These are phyloP conservation scores for Solanum clarkiae DNA, from an alignment of 257 asterid genomes.

Conservation along the genomic window DNA sequence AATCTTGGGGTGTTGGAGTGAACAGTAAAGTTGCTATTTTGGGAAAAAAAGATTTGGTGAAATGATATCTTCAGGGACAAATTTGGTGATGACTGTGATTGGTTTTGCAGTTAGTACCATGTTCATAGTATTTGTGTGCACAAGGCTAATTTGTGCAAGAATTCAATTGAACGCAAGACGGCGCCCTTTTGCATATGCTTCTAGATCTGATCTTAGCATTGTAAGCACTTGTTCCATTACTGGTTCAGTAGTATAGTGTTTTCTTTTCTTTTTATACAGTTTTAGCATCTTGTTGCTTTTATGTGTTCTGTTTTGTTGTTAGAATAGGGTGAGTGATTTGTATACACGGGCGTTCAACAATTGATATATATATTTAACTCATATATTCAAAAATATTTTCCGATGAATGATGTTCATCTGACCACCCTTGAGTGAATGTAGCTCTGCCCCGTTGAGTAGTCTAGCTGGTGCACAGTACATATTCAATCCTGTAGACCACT, in stretches of 20 bases:
- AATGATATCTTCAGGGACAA: constrained; percentile 50
- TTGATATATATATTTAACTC: too few relatives aligned
- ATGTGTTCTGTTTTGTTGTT: not conserved
- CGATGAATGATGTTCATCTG: too few relatives aligned
- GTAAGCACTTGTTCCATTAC: constrained; percentile 31
- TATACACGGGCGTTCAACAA: too few relatives aligned
- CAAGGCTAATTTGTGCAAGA: constrained; percentile 79
- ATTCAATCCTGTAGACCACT: not conserved
- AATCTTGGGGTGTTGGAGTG: constrained; percentile 4
- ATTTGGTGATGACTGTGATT: constrained; percentile 85
- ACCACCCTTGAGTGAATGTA: too few relatives aligned
- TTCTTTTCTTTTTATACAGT: not conserved
- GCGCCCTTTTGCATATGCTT: constrained; percentile 27
- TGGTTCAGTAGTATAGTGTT: not conserved
- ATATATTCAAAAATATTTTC: too few relatives aligned
- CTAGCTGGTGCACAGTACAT: not conserved
- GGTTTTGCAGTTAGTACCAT: constrained; percentile 64
- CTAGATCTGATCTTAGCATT: constrained; percentile 59
- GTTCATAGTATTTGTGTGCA: constrained; percentile 75
- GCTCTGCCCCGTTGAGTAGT: not conserved
- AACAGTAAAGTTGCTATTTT: constrained; percentile 1
- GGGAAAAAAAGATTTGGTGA: constrained; percentile 2
- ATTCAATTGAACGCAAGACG: constrained; percentile 46
- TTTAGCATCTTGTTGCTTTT: not conserved
- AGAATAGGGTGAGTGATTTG: too few relatives aligned